Evolutionary conservation across 2,329 filamentous ascomycete species (phyloP).

Genomic region (Metarhizium humberi): DNA sequence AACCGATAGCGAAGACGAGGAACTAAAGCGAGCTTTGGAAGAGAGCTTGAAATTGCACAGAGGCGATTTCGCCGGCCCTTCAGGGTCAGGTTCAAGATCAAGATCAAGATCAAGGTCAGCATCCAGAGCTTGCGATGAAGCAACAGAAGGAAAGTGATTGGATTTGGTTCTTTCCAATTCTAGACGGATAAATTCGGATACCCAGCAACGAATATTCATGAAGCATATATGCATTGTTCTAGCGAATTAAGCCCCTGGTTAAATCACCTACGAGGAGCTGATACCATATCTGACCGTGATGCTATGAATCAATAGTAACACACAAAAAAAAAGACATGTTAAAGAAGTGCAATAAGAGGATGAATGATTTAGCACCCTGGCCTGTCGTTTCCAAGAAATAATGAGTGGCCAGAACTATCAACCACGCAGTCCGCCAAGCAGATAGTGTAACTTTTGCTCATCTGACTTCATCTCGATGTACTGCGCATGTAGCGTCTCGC

Average conservation of each 20-base stretch:
- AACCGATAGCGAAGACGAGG: constrained; percentile 40
- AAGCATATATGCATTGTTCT: background rate
- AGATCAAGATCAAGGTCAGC: background rate
- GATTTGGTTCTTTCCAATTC: background rate
- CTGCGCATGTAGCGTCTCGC: constrained; percentile 7
- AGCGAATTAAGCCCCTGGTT: too few relatives aligned
- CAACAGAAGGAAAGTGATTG: background rate
- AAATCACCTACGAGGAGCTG: too few relatives aligned
- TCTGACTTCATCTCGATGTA: background rate
- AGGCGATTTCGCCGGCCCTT: constrained; percentile 16
- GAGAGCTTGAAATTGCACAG: constrained; percentile 40
- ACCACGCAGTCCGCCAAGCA: constrained; percentile 5
- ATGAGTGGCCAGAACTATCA: background rate
- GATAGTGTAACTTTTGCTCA: constrained; percentile 7
- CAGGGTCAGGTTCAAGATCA: constrained; percentile 5
- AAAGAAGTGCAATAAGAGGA: too few relatives aligned
- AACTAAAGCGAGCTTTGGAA: constrained; percentile 44
- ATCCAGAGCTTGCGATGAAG: background rate
- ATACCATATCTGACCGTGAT: too few relatives aligned
- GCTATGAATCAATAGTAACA: background rate
- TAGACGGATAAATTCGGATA: constrained; percentile 1
- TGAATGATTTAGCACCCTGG: too few relatives aligned
- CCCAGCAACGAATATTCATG: background rate
- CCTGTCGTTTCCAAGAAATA: too few relatives aligned
- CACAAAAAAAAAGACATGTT: background rate